Evolutionary conservation across 2,329 filamentous ascomycete species (phyloP).

Genomic region (Knufia petricola): DNA sequence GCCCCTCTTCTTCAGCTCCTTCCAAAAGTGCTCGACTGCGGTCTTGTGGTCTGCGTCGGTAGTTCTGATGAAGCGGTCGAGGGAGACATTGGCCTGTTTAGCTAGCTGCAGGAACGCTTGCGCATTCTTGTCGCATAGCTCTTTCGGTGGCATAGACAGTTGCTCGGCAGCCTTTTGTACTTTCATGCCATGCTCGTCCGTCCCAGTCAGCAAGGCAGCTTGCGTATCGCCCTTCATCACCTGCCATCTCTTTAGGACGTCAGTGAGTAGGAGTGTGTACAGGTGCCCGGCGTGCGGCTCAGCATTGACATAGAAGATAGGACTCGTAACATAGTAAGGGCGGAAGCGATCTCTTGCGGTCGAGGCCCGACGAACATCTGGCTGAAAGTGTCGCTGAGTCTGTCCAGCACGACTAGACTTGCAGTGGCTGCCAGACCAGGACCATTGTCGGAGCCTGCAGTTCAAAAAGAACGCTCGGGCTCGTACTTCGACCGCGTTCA

Average conservation of each 20-base stretch:
- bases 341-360: conserved; percentile 12
- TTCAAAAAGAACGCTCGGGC: conserved; percentile 7
- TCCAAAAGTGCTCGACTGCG: conserved; percentile 85
- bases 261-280: conserved; percentile 82
- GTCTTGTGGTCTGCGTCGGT: conserved; percentile 73
- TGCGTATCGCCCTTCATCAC: conserved; percentile 55
- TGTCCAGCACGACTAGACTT: conserved; percentile 24
- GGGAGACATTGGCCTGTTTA: conserved; percentile 55
- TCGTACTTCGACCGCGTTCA: conserved; percentile 4
- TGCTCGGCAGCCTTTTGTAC: conserved; percentile 75
- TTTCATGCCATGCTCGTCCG: conserved; percentile 97
- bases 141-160: conserved; percentile 61
- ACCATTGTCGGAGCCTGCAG: not conserved
- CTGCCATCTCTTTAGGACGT: conserved; percentile 89
- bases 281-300: conserved; percentile 92
- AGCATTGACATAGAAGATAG: conserved; percentile 98
- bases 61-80: conserved; percentile 87
- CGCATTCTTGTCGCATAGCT: conserved; percentile 81
- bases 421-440: not conserved
- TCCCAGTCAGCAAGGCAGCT: conserved; percentile 77
- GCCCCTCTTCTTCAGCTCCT: conserved; percentile 61
- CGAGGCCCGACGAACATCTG: not conserved
- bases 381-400: not conserved
- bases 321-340: conserved; percentile 89
- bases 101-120: conserved; percentile 54